A percentile compares a stretch with the other conserved stretches of the same genome.
Conservation (phyloP, 805 yeast genomes). For the Yueomyces sp. region DNA sequence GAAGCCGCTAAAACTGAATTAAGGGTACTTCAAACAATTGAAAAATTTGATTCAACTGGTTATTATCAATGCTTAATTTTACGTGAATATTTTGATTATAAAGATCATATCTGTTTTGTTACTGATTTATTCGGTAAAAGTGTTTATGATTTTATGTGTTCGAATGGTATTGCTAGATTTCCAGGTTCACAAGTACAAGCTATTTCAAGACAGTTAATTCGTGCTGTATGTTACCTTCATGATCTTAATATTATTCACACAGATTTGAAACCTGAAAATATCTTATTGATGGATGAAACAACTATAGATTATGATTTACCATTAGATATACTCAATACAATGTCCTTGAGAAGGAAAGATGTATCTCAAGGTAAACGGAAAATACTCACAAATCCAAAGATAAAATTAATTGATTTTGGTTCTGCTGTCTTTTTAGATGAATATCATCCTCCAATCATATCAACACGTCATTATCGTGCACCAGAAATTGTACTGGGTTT, state of each 20-base stretch:
- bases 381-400: slow-evolving; percentile 55
- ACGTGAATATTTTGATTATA: slow-evolving; percentile 80
- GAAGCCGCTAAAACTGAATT: slow-evolving; percentile 93
- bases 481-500: slow-evolving; percentile 89
- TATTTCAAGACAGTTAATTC: slow-evolving; percentile 69
- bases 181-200: slow-evolving; percentile 91
- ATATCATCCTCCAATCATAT: slow-evolving; percentile 81
- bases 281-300: slow-evolving; percentile 35
- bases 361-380: slow-evolving; percentile 23
- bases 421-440: slow-evolving; percentile 90
- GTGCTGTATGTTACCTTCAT: slow-evolving; percentile 81
- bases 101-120: slow-evolving; percentile 88
- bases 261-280: slow-evolving; percentile 93
- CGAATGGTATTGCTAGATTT: slow-evolving; percentile 74
- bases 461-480: slow-evolving; percentile 93
- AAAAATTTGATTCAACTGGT: slow-evolving; percentile 36
- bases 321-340: slow-evolving; percentile 5
- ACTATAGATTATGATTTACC: slow-evolving; percentile 15
- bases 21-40: slow-evolving; percentile 40
- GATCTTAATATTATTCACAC: slow-evolving; percentile 87
- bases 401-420: slow-evolving; percentile 94
- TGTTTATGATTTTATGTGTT: slow-evolving; percentile 79
- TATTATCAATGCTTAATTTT: slow-evolving; percentile 64
- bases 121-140: slow-evolving; percentile 79
- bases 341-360: slow-evolving; percentile 18